A percentile compares a stretch with the other conserved stretches of the same genome.
Conservation (phyloP, 1,284 basidiomycete genomes). For the Xerocomus amazonicus region DNA sequence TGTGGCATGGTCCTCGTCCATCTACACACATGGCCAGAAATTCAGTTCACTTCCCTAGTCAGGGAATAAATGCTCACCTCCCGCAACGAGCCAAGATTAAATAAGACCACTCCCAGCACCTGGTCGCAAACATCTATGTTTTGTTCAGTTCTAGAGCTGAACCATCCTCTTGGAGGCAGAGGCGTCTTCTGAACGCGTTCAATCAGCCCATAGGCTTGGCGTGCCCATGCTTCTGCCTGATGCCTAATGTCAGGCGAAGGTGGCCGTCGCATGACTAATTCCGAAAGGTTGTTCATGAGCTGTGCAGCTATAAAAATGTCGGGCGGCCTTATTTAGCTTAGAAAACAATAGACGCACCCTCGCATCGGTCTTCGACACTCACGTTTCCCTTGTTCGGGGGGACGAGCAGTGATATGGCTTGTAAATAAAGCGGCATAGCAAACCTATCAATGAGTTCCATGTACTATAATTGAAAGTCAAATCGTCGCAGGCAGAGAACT, state of each 20-base stretch:
- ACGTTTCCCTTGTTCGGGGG: slow-evolving; percentile 41
- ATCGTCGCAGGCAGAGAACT: slow-evolving; percentile 26
- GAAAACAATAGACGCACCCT: slow-evolving; percentile 39
- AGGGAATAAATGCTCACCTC: slow-evolving; percentile 35
- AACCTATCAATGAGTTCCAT: slow-evolving; percentile 39
- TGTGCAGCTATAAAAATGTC: slow-evolving; percentile 50
- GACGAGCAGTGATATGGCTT: slow-evolving; percentile 63
- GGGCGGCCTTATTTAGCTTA: neutral
- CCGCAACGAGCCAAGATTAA: slow-evolving; percentile 53
- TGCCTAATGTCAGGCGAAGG: slow-evolving; percentile 43
- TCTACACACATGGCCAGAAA: slow-evolving; percentile 33
- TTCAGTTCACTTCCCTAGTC: neutral
- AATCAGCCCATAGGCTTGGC: slow-evolving; percentile 50
- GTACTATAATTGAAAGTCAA: neutral
- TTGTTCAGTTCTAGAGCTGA: slow-evolving; percentile 11
- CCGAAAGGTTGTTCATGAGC: slow-evolving; percentile 66
- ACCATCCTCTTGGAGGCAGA: slow-evolving; percentile 27
- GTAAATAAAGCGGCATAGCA: slow-evolving; percentile 63
- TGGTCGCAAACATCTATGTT: slow-evolving; percentile 46
- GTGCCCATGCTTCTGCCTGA: slow-evolving; percentile 62
- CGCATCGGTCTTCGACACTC: slow-evolving; percentile 51
- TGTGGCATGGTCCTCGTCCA: slow-evolving; percentile 44
- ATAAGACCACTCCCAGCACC: slow-evolving; percentile 56
- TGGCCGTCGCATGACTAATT: slow-evolving; percentile 50
- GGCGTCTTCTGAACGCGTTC: slow-evolving; percentile 32